These are phyloP conservation scores for Teratosphaeria viscida DNA, from an alignment of 2,329 filamentous ascomycete genomes.

Conservation along the genomic window DNA sequence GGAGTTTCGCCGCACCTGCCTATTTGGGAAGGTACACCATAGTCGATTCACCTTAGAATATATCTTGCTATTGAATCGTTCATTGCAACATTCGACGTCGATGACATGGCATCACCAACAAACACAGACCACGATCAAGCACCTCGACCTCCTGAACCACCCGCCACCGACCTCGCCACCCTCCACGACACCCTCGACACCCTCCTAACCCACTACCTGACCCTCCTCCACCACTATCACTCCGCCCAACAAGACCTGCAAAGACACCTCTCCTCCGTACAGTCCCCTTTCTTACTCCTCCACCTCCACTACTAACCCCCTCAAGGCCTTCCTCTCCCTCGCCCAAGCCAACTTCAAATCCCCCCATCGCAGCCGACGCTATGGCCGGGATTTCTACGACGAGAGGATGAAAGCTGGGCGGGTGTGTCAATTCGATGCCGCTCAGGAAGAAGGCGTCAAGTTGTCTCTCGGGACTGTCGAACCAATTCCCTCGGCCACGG, in stretches of 20 bases:
- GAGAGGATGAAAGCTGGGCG: conserved; percentile 57
- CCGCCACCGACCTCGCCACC: conserved; percentile 1
- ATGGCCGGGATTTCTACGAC: conserved; percentile 63
- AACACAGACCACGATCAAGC: not conserved
- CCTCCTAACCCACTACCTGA: conserved; percentile 56
- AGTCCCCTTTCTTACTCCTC: conserved; percentile 1
- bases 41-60: not conserved
- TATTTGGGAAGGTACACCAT: not conserved
- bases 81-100: not conserved
- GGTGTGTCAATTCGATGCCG: conserved; percentile 30
- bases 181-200: conserved; percentile 44
- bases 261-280: conserved; percentile 45
- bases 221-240: conserved; percentile 57
- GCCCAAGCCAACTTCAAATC: conserved; percentile 66
- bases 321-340: conserved; percentile 41
- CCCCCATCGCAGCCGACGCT: conserved; percentile 44
- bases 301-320: not conserved
- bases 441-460: not conserved
- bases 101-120: not conserved
- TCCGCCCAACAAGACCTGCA: conserved; percentile 46
- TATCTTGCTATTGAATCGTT: not conserved
- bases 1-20: not conserved
- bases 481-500: conserved; percentile 1
- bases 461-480: not conserved
- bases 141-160: not conserved